Evolutionary conservation across 2,329 filamentous ascomycete genomes (phyloP).

Genomic region (Fusarium annulatum): DNA sequence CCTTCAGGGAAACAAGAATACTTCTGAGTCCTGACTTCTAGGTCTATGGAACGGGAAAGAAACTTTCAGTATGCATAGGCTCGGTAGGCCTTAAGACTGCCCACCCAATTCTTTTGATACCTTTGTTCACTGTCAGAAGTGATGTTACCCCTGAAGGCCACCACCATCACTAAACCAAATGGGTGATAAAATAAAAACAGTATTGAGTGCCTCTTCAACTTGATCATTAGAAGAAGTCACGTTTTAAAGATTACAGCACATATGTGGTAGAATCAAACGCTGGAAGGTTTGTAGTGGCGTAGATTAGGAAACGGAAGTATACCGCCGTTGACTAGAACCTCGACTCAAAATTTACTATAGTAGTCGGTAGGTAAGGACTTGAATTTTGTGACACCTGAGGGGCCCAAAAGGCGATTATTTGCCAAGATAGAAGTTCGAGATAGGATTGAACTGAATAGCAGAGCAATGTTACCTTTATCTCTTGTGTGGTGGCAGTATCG

Average conservation of each 20-base stretch:
- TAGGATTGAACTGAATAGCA: background rate
- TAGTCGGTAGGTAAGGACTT: background rate
- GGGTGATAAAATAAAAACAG: background rate
- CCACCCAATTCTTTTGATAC: background rate
- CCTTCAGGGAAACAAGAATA: background rate
- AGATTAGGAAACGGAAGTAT: background rate
- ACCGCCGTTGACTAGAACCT: background rate
- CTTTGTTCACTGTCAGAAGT: background rate
- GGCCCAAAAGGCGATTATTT: background rate
- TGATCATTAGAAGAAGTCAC: background rate
- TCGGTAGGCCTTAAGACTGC: background rate
- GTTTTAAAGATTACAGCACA: no score
- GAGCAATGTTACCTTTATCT: background rate
- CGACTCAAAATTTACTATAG: background rate
- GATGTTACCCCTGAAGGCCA: background rate
- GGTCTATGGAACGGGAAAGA: no score
- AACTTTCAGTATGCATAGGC: no score
- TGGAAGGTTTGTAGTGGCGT: background rate
- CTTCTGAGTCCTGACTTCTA: background rate
- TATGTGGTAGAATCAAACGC: background rate
- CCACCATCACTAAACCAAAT: background rate
- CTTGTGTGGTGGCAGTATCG: background rate
- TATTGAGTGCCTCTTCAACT: background rate
- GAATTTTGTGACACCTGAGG: background rate
- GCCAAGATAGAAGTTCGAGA: accelerated